A percentile compares a stretch with the other conserved stretches of the same genome.
Conservation (phyloP, 495 filamentous ascomycete genomes). For the Penicillium pulvis region DNA sequence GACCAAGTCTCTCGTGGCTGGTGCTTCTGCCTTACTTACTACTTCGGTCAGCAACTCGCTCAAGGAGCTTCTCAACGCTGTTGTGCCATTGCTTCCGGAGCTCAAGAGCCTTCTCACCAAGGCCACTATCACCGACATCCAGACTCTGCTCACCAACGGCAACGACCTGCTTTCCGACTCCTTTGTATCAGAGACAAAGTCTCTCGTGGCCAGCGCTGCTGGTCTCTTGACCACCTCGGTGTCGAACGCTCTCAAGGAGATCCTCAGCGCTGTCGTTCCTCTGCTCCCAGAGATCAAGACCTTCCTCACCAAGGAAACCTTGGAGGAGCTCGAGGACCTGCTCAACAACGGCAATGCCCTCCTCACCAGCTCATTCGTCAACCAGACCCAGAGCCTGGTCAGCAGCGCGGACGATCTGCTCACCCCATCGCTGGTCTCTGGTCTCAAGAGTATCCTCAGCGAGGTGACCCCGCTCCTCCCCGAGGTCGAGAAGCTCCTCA, state of each 20-base stretch:
- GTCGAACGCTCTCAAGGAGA: conserved; percentile 15
- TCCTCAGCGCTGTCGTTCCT: conserved; percentile 28
- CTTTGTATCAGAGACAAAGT: conserved; percentile 33
- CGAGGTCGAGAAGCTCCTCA: conserved; percentile 38
- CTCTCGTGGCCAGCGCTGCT: conserved; percentile 7
- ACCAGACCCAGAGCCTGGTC: conserved; percentile 23
- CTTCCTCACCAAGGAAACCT: conserved; percentile 31
- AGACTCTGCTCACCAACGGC: conserved; percentile 36
- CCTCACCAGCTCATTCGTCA: conserved; percentile 34
- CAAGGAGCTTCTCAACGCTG: conserved; percentile 35
- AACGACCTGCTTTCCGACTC: conserved; percentile 33
- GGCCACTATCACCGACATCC: conserved; percentile 33
- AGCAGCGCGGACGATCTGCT: conserved; percentile 28
- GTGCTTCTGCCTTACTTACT: conserved; percentile 20
- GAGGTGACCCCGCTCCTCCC: conserved; percentile 37
- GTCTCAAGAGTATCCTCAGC: conserved; percentile 39
- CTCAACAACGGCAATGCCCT: conserved; percentile 35
- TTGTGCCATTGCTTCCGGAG: conserved; percentile 39
- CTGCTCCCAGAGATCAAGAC: conserved; percentile 29
- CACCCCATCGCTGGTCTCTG: conserved; percentile 35
- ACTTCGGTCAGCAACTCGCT: conserved; percentile 23
- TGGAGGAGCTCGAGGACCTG: conserved; percentile 37
- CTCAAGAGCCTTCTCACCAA: conserved; percentile 31
- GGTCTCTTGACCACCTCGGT: conserved; percentile 20
- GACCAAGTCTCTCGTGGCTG: conserved; percentile 22